Percentiles rank a stretch among this genome's conserved stretches.
phyloP scores from a whole-genome alignment of 106 monocot genomes.

The Gastrodia elata region DNA sequence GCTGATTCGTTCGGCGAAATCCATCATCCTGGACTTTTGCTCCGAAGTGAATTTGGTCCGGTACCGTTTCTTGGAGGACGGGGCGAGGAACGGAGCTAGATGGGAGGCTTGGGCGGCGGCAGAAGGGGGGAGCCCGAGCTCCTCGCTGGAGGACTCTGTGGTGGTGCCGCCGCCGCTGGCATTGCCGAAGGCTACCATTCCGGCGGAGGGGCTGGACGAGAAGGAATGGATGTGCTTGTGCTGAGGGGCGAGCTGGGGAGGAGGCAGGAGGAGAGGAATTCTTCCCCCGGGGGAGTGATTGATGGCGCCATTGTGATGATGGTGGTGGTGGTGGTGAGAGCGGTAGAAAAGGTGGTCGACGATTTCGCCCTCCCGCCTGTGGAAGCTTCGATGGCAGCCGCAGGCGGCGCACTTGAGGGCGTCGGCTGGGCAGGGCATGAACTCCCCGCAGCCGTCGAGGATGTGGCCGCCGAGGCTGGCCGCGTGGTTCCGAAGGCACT shows the following conservation, averaged over 20 bases:
- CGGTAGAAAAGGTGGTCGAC: neutral
- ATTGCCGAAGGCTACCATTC: conserved; percentile 2
- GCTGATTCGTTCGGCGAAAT: conserved; percentile 38
- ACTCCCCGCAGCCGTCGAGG: conserved; percentile 56
- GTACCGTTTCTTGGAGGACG: conserved; percentile 37
- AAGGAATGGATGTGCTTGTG: conserved; percentile 6
- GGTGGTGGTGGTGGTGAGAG: conserved; percentile 4
- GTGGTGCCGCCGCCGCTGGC: conserved; percentile 12
- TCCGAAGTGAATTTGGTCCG: conserved; percentile 49
- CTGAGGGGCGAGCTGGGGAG: conserved; percentile 1
- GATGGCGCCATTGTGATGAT: neutral
- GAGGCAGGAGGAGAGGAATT: conserved; percentile 9
- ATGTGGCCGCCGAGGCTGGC: conserved; percentile 47
- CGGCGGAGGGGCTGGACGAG: conserved; percentile 1
- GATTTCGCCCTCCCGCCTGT: conserved; percentile 24
- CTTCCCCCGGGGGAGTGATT: neutral
- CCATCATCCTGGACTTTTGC: conserved; percentile 53
- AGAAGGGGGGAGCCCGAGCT: conserved; percentile 4
- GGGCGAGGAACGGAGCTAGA: neutral
- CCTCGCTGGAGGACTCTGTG: conserved; percentile 40
- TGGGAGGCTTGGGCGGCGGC: neutral
- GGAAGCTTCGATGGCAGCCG: conserved; percentile 83
- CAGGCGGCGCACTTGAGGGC: conserved; percentile 63
- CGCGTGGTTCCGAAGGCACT: conserved; percentile 52
- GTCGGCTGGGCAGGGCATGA: conserved; percentile 32